Conservation (phyloP, 2,329 filamentous ascomycete genomes). For the Aspergillus sp. region DNA sequence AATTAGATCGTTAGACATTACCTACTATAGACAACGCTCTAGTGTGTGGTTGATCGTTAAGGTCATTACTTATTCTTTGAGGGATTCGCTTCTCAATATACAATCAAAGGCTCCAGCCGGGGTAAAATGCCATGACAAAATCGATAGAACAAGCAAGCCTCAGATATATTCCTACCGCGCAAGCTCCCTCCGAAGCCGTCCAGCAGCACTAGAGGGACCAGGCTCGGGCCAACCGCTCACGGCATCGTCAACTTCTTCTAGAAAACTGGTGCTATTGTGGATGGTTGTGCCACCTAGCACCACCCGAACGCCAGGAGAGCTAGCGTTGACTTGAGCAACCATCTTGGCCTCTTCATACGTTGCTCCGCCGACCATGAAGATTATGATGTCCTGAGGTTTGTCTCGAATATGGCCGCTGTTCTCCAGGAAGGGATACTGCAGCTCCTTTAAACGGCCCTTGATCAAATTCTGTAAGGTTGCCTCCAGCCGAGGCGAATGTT, state of each 20-base stretch:
- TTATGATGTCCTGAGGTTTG: constrained; percentile 92
- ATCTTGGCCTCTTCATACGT: constrained; percentile 98
- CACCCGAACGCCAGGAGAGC: constrained; percentile 81
- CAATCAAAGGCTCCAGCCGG: not conserved
- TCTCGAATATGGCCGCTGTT: constrained; percentile 82
- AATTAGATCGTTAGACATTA: not conserved
- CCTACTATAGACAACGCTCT: not conserved
- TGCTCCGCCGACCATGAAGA: constrained; percentile 90
- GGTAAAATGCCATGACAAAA: not conserved
- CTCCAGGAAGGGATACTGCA: constrained; percentile 91
- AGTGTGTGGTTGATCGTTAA: no score
- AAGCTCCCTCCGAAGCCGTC: constrained; percentile 61
- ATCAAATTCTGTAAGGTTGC: constrained; percentile 87
- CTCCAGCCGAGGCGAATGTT: constrained; percentile 88
- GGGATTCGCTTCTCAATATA: not conserved
- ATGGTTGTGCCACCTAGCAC: constrained; percentile 86
- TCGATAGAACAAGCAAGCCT: not conserved
- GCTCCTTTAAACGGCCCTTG: constrained; percentile 81
- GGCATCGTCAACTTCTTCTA: constrained; percentile 89
- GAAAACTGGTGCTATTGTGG: constrained; percentile 82
- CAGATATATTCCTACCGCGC: constrained; percentile 42
- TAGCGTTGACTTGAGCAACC: constrained; percentile 91
- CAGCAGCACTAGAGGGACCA: constrained; percentile 58
- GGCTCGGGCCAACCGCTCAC: constrained; percentile 82
- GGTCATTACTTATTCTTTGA: no score